phyloP scores from a whole-genome alignment of 208 protist genomes.

The Naegleria gruberi region DNA sequence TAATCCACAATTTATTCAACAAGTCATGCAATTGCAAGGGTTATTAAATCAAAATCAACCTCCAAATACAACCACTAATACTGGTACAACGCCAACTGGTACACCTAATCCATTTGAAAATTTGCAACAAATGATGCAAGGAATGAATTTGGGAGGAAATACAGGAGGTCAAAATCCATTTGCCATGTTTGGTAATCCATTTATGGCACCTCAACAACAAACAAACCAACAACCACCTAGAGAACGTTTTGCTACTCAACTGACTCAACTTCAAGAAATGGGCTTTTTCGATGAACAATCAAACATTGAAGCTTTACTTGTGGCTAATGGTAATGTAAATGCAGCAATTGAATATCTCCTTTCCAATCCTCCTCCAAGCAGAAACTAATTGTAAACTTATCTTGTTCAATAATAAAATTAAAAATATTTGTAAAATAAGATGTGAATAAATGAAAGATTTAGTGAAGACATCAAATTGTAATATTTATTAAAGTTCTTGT shows the following conservation, averaged over 20 bases:
- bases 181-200: background rate
- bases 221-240: background rate
- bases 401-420: background rate
- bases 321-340: conserved; percentile 17
- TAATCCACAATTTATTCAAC: conserved; percentile 25
- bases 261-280: conserved; percentile 19
- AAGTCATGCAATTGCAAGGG: conserved; percentile 13
- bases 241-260: background rate
- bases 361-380: background rate
- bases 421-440: background rate
- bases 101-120: background rate
- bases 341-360: conserved; percentile 22
- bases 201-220: background rate
- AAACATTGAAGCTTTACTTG: conserved; percentile 19
- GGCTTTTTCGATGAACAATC: conserved; percentile 14
- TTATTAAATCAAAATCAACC: background rate
- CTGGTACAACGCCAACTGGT: background rate
- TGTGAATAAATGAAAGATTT: too few relatives aligned
- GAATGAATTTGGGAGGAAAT: background rate
- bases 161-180: background rate
- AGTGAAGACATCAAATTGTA: too few relatives aligned
- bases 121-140: background rate
- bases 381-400: background rate
- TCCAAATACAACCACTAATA: background rate
- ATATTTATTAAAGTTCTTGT: too few relatives aligned